phyloP scores from a whole-genome alignment of 2,329 filamentous ascomycete species.

The Fusarium bulbicola region DNA sequence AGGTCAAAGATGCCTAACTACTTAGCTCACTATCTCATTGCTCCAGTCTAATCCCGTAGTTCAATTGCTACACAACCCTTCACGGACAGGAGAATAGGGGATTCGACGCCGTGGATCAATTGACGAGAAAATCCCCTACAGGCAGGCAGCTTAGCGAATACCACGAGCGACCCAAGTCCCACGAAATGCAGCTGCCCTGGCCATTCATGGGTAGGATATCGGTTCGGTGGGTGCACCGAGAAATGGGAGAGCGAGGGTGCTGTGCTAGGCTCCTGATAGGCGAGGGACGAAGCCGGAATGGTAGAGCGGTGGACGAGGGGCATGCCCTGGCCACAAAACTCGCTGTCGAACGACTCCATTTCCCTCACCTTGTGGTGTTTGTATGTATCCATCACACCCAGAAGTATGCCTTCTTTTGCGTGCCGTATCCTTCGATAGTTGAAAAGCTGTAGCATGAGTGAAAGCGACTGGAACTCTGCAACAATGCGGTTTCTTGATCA shows the following conservation, averaged over 20 bases:
- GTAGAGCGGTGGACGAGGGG: slow-evolving; percentile 35
- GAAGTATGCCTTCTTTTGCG: background rate
- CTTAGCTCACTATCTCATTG: background rate
- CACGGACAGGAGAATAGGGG: slow-evolving; percentile 13
- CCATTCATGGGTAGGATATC: slow-evolving; percentile 27
- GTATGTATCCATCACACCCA: slow-evolving; percentile 20
- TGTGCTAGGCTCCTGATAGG: slow-evolving; percentile 33
- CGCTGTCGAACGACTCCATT: slow-evolving; percentile 24
- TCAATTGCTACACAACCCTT: background rate
- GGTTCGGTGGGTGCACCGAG: slow-evolving; percentile 30
- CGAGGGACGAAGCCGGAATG: slow-evolving; percentile 37
- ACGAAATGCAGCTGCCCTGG: slow-evolving; percentile 25
- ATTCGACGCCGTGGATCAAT: background rate
- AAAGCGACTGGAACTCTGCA: background rate
- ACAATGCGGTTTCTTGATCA: slow-evolving; percentile 1
- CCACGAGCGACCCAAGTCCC: slow-evolving; percentile 14
- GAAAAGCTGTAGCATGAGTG: background rate
- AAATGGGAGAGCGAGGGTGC: slow-evolving; percentile 36
- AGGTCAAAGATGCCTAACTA: background rate
- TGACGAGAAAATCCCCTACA: slow-evolving; percentile 4
- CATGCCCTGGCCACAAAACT: slow-evolving; percentile 30
- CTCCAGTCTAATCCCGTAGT: background rate
- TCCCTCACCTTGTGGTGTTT: slow-evolving; percentile 21
- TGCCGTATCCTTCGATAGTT: background rate
- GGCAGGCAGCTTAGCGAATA: slow-evolving; percentile 11